Percentiles rank a stretch among this genome's conserved stretches.
phyloP scores from a whole-genome alignment of 2,329 filamentous ascomycete species.

The Neofusicoccum sp. region DNA sequence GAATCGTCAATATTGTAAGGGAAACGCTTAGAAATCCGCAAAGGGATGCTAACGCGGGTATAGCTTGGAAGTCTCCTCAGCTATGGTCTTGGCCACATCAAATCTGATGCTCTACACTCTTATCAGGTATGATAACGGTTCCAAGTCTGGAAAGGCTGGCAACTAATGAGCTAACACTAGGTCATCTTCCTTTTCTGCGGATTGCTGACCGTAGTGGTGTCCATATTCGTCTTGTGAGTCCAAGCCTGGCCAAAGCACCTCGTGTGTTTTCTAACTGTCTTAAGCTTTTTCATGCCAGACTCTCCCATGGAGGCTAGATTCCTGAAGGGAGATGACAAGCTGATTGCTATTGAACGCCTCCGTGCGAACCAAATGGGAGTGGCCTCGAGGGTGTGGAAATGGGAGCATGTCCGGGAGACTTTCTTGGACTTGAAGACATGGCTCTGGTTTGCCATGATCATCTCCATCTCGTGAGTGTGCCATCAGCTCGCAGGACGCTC shows the following conservation, averaged over 20 bases:
- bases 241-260: neutral
- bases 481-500: conserved; percentile 36
- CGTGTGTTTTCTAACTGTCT: neutral
- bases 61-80: conserved; percentile 56
- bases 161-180: conserved; percentile 18
- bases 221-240: conserved; percentile 50
- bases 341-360: conserved; percentile 60
- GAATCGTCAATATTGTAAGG: conserved; percentile 52
- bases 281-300: conserved; percentile 61
- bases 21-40: neutral
- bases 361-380: conserved; percentile 47
- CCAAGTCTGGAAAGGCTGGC: neutral
- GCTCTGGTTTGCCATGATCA: conserved; percentile 60
- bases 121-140: conserved; percentile 25
- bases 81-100: conserved; percentile 62
- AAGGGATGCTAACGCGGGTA: neutral
- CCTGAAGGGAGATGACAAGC: conserved; percentile 57
- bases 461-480: conserved; percentile 40
- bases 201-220: conserved; percentile 54
- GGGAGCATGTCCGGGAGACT: conserved; percentile 58
- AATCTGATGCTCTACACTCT: conserved; percentile 45
- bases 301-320: conserved; percentile 65
- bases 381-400: conserved; percentile 51
- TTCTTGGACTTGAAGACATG: conserved; percentile 62
- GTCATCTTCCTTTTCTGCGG: conserved; percentile 42